A percentile compares a stretch with the other conserved stretches of the same genome.
phyloP scores from a whole-genome alignment of 192 early-diverging fungal genomes.

The Tieghemiomyces parasiticus region DNA sequence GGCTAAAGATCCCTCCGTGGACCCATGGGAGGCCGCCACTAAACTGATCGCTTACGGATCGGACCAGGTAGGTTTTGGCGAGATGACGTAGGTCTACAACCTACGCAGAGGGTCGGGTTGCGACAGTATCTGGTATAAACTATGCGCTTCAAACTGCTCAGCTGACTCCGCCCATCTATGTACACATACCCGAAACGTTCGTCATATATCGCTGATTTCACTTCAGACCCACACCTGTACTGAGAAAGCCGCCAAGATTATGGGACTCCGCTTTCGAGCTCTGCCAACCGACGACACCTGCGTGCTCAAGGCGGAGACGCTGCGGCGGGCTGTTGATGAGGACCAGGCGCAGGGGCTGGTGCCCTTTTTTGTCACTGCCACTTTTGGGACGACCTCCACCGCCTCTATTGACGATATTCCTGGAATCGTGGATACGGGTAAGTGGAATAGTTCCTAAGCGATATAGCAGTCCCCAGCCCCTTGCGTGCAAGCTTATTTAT shows the following conservation, averaged over 20 bases:
- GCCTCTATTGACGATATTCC: constrained; percentile 35
- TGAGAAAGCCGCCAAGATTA: constrained; percentile 36
- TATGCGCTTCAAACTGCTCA: background rate
- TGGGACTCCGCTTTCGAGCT: constrained; percentile 21
- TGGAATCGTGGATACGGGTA: constrained; percentile 32
- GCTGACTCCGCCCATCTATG: background rate
- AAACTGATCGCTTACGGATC: constrained; percentile 42
- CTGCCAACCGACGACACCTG: constrained; percentile 25
- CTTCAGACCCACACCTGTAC: constrained; percentile 32
- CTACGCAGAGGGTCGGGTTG: background rate
- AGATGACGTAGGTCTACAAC: background rate
- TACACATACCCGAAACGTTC: background rate
- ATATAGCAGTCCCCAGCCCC: too few relatives aligned
- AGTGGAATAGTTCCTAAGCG: too few relatives aligned
- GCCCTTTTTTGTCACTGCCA: constrained; percentile 44
- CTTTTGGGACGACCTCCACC: constrained; percentile 45
- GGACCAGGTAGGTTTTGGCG: constrained; percentile 22
- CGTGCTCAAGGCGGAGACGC: constrained; percentile 23
- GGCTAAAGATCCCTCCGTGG: background rate
- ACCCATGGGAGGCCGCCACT: background rate
- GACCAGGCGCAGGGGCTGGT: constrained; percentile 36
- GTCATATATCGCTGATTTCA: constrained; percentile 8
- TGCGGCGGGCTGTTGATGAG: constrained; percentile 25
- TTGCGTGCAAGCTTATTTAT: too few relatives aligned
- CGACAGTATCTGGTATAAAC: background rate